Evolutionary conservation across 2,329 filamentous ascomycete species (phyloP), one percentile per base, ranked within the genome.

Genomic region (Trichoderma atroviride): DNA sequence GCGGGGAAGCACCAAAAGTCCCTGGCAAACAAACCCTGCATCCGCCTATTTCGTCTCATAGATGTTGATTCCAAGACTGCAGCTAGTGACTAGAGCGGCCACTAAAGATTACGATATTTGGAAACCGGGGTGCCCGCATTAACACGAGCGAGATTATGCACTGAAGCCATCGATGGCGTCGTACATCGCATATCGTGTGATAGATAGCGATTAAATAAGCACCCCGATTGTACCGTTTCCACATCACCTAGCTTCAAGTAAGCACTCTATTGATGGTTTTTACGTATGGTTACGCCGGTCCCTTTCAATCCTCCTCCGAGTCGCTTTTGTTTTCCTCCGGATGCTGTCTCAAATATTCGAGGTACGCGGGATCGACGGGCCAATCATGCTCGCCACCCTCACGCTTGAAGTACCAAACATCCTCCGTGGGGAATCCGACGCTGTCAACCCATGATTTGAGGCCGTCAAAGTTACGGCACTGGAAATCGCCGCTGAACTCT

Each of bases 291-390:
- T 55, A 6, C 27, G 40, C 24, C 24, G 52, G 24, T 1, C 27
- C 14, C 7, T 11, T 55, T 29, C 24, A 55, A 14, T 24, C 22
- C n/a, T 50, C 47, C 47, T 22, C 19, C n/a, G 47, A 24, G 19
- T 50, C 10, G 47, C 9, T 50, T 11, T 50, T 24, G 19, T 50
- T 19, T 9, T 57, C 55, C n/a, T 57, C 55, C 19, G 55, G 55
- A 57, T 57, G 55, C 55, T 57, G 55, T 19, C 31, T 35, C 55
- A 57, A 5, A 57, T 57, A 57, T 57, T 57, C 55, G n/a, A 57
- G 55, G 55, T 57, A 57, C 9, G 27, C 29, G 16, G 55, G 55
- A 19, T 57, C 55, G 55, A 57, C 29, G 6, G 55, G 55, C 22
- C 33, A 7, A 22, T 57, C 55, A 13, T 57, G 31, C 6, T 57